Evolutionary conservation across 2,329 filamentous ascomycete species (phyloP).

Genomic region (Penicillium sp.): DNA sequence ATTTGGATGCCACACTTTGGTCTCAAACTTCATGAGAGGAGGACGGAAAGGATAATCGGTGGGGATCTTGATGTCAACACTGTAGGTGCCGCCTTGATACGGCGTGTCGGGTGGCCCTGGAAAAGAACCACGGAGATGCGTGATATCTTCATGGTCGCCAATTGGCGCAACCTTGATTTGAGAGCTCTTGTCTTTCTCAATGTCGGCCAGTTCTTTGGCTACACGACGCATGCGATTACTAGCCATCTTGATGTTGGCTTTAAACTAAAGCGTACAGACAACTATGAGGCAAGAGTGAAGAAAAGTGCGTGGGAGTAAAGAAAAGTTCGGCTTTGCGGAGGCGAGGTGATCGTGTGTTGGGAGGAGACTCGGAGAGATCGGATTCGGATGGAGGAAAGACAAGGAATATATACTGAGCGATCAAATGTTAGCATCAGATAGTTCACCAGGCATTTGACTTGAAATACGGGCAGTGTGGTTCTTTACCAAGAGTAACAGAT

Average conservation of each 20-base stretch:
- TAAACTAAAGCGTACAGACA: background rate
- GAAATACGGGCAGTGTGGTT: background rate
- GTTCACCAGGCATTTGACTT: too few relatives aligned
- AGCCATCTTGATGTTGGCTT: slow-evolving; percentile 43
- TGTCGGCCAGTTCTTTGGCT: slow-evolving; percentile 50
- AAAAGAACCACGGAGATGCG: slow-evolving; percentile 79
- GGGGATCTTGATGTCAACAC: slow-evolving; percentile 83
- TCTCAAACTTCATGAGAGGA: slow-evolving; percentile 85
- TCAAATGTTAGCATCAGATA: background rate
- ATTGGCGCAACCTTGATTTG: slow-evolving; percentile 69
- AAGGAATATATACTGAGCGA: background rate
- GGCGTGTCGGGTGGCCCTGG: slow-evolving; percentile 86
- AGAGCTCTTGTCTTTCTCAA: slow-evolving; percentile 65
- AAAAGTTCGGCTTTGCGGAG: background rate
- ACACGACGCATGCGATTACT: slow-evolving; percentile 58
- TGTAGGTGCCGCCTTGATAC: slow-evolving; percentile 81
- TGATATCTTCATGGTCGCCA: slow-evolving; percentile 66
- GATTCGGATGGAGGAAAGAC: background rate
- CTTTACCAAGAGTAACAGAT: background rate
- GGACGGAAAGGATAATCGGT: slow-evolving; percentile 90
- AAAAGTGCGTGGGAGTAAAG: background rate
- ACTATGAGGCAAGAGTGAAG: background rate
- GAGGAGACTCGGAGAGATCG: background rate
- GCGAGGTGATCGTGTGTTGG: background rate
- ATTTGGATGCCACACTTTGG: slow-evolving; percentile 96